Evolutionary conservation across 768 basidiomycete species (phyloP), one percentile per base, ranked within the genome.

Genomic region (Amanita muscaria): DNA sequence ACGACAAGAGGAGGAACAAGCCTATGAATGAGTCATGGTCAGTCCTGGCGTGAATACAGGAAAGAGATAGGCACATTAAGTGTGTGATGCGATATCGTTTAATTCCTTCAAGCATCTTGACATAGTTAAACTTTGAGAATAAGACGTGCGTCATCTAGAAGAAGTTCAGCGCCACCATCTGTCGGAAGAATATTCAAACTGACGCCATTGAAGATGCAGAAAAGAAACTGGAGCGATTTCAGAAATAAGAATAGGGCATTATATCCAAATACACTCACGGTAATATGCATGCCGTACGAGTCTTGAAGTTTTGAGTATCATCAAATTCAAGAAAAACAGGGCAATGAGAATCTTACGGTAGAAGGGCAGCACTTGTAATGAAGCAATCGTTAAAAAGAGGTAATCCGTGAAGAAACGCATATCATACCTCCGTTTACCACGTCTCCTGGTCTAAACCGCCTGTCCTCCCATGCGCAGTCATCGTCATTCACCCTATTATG

Each of bases 201-300:
- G 56, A 82, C 79, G 38, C 69, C 74, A 32, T 64, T 62, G 52
- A 76, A 82, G 25, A 84, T 47, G 39, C 70, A 60, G 45, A 65
- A 73, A 55, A 83, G 82, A 29, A 79, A 55, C 79, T 80, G 42
- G 7, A 18, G 18, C 25, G n/a, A n/a, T n/a, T n/a, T n/a, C n/a
- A n/a, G n/a, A n/a, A n/a, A n/a, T n/a, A 18, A 40, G 32, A 44
- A 19, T 36, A n/a, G 24, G 4, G 30, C 15, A 10, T 16, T 11
- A 3, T 14, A 21, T 3, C 21, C 10, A 24, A 4, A 30, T n/a
- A 19, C 31, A 57, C 69, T 49, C 40, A 78, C 73, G 57, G 73
- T 77, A 46, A 80, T 70, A n/a, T 79, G 69, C 18, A 83, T 56
- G 12, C 82, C 81, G 56, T 82, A 84, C 5, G 82, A 80, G 53